Evolutionary conservation across 1,284 basidiomycete genomes (phyloP).

Genomic region (Hemileia vastatrix): DNA sequence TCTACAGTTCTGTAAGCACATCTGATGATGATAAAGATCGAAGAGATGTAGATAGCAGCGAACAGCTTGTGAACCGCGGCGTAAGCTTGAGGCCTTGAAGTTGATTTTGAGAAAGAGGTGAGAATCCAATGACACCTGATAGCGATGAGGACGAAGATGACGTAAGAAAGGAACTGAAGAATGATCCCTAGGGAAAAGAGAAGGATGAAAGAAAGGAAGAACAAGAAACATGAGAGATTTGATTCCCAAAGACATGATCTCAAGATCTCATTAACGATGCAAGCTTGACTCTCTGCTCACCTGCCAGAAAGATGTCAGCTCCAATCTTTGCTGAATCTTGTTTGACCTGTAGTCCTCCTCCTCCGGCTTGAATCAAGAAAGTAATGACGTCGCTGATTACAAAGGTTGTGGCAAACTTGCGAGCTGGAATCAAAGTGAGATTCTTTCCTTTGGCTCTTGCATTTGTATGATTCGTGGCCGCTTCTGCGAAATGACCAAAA

Average conservation of each 20-base stretch:
- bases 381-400: not conserved
- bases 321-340: not conserved
- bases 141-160: not conserved
- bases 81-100: not conserved
- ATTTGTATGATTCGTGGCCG: not conserved
- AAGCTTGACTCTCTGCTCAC: not conserved
- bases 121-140: not conserved
- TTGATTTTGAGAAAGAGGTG: not conserved
- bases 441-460: not conserved
- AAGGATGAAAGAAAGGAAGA: too few species aligned
- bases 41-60: conserved; percentile 24
- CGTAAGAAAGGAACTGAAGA: not conserved
- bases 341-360: not conserved
- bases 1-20: conserved; percentile 32
- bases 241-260: not conserved
- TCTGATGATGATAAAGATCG: conserved; percentile 27
- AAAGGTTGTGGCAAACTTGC: not conserved
- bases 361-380: not conserved
- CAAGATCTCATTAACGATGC: too few species aligned
- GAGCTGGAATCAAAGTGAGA: not conserved
- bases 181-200: too few species aligned
- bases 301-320: not conserved
- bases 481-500: not conserved
- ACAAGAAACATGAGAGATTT: too few species aligned
- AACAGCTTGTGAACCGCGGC: not conserved